Evolutionary conservation across 2,329 filamentous ascomycete genomes (phyloP), one percentile per base, ranked within the genome.

Genomic region (Blumeria graminis): DNA sequence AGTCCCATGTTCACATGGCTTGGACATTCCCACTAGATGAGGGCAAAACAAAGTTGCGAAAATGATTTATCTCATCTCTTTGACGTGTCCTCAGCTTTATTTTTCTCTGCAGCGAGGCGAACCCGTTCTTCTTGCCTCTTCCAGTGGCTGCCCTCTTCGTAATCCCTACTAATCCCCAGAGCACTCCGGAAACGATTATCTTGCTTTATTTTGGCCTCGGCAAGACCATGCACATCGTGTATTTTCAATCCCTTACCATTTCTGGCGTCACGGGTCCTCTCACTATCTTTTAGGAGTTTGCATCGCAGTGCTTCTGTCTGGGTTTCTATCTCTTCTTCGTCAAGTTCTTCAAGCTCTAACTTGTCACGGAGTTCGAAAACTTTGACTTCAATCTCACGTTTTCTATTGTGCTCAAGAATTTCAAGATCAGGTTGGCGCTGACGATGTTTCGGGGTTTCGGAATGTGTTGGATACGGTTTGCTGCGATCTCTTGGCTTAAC

Each of bases 221-320:
- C 92, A 68, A 94, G 76, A 71, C 96, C 92, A 71, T 98, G 92
- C 18, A 96, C 88, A 70, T 96, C 87, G 70, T 96, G 88, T 61
- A 81, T 76, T 71, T 96, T 98, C 61, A 96, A 75, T 9, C 78
- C 76, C 62, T 73, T 76, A 34, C 16, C 43, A 1, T 38, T 28
- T 52, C 32, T 22, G 3, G 9, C 22, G 14, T 16, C 33, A 14
- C n/a, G 28, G 9, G 39, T 35, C 65, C 68, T 61, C 65, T 69
- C 70, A 39, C 68, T 68, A 35, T 66, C 64, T 22, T 63, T 71
- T 55, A 72, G 69, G 39, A 93, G 72, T 63, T 78, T 79, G 63
- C 75, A 74, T 33, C 86, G 72, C 56, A 92, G 68, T 0, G 61
- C 77, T 60, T 81, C 78, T 65, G 84, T 86, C 60, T 76, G 75